Evolutionary conservation across 345 rosid genomes (phyloP).

Genomic region (Salix brachista): DNA sequence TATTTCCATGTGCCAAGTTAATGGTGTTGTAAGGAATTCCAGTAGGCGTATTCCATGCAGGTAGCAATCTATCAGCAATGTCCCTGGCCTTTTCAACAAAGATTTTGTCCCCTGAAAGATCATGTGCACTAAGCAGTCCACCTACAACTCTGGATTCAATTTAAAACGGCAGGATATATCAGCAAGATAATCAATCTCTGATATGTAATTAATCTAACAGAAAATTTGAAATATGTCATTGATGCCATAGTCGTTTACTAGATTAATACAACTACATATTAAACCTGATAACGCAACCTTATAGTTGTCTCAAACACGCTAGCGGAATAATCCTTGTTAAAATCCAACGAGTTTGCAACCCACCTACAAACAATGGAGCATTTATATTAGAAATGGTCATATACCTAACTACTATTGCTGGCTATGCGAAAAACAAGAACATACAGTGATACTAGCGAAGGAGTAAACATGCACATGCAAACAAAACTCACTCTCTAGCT

Average conservation of each 20-base stretch:
- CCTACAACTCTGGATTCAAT: constrained; percentile 75
- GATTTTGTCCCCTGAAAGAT: constrained; percentile 83
- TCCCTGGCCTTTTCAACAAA: constrained; percentile 94
- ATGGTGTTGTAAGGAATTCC: constrained; percentile 90
- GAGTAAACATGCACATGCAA: constrained; percentile 1
- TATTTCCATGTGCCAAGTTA: constrained; percentile 70
- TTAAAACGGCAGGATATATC: background rate
- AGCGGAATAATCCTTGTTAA: constrained; percentile 86
- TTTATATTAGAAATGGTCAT: too few species aligned
- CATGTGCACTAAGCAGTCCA: constrained; percentile 94
- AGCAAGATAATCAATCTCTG: background rate
- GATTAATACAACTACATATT: constrained; percentile 33
- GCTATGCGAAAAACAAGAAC: background rate
- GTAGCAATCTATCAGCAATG: constrained; percentile 89
- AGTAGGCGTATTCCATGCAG: constrained; percentile 84
- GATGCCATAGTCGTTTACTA: background rate
- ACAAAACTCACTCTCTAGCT: constrained; percentile 86
- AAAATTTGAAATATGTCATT: background rate
- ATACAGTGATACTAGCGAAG: background rate
- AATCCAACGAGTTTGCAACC: constrained; percentile 91
- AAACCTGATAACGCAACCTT: constrained; percentile 88
- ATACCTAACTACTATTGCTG: background rate
- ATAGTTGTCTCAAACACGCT: constrained; percentile 99
- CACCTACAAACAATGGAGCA: constrained; percentile 49
- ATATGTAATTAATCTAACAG: background rate